phyloP scores from a whole-genome alignment of 768 basidiomycete species.

The Lactarius akahatsu region DNA sequence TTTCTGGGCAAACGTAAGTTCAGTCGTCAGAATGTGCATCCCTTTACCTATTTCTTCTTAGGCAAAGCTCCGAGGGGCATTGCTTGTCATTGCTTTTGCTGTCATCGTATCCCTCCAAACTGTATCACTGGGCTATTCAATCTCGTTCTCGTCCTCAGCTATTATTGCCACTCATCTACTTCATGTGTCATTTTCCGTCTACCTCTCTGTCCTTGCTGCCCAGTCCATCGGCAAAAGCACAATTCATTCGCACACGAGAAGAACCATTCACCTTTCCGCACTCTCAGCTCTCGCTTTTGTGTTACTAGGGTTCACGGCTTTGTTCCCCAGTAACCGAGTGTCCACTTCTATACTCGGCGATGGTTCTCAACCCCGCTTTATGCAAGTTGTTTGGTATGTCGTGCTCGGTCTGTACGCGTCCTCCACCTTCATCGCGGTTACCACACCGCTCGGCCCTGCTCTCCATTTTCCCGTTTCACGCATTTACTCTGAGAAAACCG shows the following conservation, averaged over 20 bases:
- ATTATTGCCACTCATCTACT: slow-evolving; percentile 44
- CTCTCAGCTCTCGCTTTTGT: slow-evolving; percentile 51
- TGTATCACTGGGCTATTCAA: slow-evolving; percentile 55
- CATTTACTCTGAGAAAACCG: slow-evolving; percentile 73
- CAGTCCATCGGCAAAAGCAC: slow-evolving; percentile 51
- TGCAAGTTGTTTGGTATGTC: slow-evolving; percentile 49
- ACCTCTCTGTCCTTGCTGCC: slow-evolving; percentile 52
- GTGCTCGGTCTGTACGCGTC: slow-evolving; percentile 51
- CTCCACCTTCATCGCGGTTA: slow-evolving; percentile 43
- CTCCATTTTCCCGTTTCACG: slow-evolving; percentile 70
- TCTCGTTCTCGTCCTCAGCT: slow-evolving; percentile 33
- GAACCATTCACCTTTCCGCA: slow-evolving; percentile 56
- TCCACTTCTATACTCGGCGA: slow-evolving; percentile 29
- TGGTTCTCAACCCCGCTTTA: slow-evolving; percentile 30
- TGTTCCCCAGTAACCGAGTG: slow-evolving; percentile 52
- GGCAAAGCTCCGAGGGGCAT: slow-evolving; percentile 14
- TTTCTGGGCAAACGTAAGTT: slow-evolving; percentile 59
- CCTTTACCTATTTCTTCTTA: neutral
- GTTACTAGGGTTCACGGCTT: slow-evolving; percentile 48
- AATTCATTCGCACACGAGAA: slow-evolving; percentile 37
- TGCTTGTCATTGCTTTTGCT: slow-evolving; percentile 47
- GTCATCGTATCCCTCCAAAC: slow-evolving; percentile 51
- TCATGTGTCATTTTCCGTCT: slow-evolving; percentile 56
- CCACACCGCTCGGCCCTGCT: slow-evolving; percentile 68
- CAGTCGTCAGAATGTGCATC: neutral